These are phyloP conservation scores for Kluyveromyces siamensis DNA, from an alignment of 805 yeast genomes.

Conservation along the genomic window DNA sequence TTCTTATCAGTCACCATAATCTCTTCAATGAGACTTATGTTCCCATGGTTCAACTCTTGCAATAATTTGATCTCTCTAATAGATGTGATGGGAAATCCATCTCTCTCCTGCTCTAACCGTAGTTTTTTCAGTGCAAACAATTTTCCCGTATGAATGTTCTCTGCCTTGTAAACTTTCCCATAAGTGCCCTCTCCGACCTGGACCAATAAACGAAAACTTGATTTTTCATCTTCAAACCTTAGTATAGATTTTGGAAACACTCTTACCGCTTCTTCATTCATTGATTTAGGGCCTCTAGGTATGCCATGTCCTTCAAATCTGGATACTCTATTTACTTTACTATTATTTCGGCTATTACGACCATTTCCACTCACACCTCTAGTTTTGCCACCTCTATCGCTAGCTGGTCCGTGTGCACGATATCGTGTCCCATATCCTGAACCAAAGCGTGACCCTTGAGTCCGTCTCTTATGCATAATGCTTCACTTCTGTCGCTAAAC, in stretches of 20 bases:
- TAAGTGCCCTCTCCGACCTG: conserved; percentile 99
- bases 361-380: background rate
- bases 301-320: conserved; percentile 3
- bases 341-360: background rate
- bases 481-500: background rate
- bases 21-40: conserved; percentile 74
- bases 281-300: conserved; percentile 1
- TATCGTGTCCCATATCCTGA: background rate
- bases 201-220: conserved; percentile 12
- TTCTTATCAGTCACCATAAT: conserved; percentile 70
- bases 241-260: background rate
- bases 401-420: background rate
- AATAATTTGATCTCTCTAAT: conserved; percentile 81
- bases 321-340: background rate
- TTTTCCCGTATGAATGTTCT: conserved; percentile 55
- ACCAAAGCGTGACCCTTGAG: background rate
- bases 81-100: conserved; percentile 95
- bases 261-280: background rate
- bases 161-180: conserved; percentile 54
- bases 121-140: conserved; percentile 82
- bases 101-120: conserved; percentile 78
- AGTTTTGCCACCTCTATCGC: background rate
- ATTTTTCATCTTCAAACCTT: background rate
- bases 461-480: background rate
- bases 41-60: conserved; percentile 68